A percentile compares a stretch with the other conserved stretches of the same genome.
Evolutionary conservation across 139 green algal species (phyloP).

Genomic region (Spirogloea muscicola): DNA sequence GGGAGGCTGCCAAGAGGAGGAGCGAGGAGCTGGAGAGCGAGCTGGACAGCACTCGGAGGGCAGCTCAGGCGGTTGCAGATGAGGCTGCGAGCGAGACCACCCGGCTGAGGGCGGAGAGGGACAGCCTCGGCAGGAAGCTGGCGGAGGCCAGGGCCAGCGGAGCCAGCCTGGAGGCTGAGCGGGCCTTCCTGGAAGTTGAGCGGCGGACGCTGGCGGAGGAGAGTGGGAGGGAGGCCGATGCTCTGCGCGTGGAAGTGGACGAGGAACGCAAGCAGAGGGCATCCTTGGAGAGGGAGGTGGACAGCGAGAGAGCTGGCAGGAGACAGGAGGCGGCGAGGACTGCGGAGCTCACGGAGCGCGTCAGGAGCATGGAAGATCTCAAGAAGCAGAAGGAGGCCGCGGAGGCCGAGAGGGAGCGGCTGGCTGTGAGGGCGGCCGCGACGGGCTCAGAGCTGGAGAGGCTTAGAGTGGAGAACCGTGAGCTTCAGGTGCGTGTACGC

Average conservation of each 20-base stretch:
- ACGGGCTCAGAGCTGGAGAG: not conserved
- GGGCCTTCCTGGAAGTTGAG: not conserved
- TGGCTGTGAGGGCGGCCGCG: slow-evolving; percentile 1
- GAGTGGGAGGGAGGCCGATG: not conserved
- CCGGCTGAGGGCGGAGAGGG: not conserved
- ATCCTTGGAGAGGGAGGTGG: not conserved
- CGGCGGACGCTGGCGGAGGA: slow-evolving; percentile 14
- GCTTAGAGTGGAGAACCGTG: slow-evolving; percentile 12
- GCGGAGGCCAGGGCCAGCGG: not conserved
- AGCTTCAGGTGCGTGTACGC: too few relatives aligned
- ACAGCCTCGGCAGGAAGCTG: not conserved
- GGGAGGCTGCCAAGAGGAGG: not conserved
- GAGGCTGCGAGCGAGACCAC: not conserved
- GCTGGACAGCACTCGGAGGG: not conserved
- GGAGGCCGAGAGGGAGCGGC: slow-evolving; percentile 11
- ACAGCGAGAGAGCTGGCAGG: not conserved
- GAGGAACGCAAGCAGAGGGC: not conserved
- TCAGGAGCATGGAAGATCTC: slow-evolving; percentile 22
- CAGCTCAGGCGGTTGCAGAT: not conserved
- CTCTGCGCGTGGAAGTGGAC: not conserved
- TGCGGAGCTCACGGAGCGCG: not conserved
- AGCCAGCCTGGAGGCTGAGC: not conserved
- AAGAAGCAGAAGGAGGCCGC: not conserved
- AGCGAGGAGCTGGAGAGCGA: not conserved
- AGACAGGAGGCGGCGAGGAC: not conserved